phyloP scores from a whole-genome alignment of 805 yeast species.

The Zygosaccharomyces gambellarensis region DNA sequence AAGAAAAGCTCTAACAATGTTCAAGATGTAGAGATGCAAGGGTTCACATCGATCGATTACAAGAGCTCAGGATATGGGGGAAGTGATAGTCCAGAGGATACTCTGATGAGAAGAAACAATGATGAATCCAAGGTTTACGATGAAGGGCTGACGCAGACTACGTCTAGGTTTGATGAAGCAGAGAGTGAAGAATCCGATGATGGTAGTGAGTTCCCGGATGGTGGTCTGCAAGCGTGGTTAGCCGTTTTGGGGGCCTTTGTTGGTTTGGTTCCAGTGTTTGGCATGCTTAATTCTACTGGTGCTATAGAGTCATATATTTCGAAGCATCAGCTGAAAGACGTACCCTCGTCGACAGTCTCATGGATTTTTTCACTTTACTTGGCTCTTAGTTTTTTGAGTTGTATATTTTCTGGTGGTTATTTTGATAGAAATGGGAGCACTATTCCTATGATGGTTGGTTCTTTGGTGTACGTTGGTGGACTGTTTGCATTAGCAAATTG shows the following conservation, averaged over 20 bases:
- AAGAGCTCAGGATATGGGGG: slow-evolving; percentile 11
- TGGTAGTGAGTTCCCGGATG: slow-evolving; percentile 42
- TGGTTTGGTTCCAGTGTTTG: slow-evolving; percentile 56
- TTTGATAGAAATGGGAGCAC: slow-evolving; percentile 60
- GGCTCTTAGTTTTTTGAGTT: slow-evolving; percentile 48
- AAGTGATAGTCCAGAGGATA: slow-evolving; percentile 4
- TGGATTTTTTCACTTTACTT: slow-evolving; percentile 66
- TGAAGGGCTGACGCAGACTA: neutral
- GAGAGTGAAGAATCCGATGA: slow-evolving; percentile 14
- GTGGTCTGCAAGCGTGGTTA: slow-evolving; percentile 53
- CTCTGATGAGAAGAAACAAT: slow-evolving; percentile 10
- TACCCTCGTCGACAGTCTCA: slow-evolving; percentile 48
- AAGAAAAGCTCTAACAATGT: slow-evolving; percentile 3
- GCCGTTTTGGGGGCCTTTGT: slow-evolving; percentile 58
- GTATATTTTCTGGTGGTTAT: slow-evolving; percentile 52
- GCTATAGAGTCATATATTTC: slow-evolving; percentile 61
- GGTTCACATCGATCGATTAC: slow-evolving; percentile 1
- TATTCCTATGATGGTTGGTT: slow-evolving; percentile 42
- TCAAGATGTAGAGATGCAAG: slow-evolving; percentile 9
- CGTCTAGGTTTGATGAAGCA: neutral
- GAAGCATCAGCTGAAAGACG: slow-evolving; percentile 46
- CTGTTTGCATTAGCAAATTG: slow-evolving; percentile 55
- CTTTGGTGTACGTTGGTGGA: slow-evolving; percentile 46
- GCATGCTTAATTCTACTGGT: slow-evolving; percentile 58
- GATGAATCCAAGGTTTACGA: slow-evolving; percentile 4